phyloP scores from a whole-genome alignment of 2,329 filamentous ascomycete genomes.

The Zymoseptoria ardabiliae region DNA sequence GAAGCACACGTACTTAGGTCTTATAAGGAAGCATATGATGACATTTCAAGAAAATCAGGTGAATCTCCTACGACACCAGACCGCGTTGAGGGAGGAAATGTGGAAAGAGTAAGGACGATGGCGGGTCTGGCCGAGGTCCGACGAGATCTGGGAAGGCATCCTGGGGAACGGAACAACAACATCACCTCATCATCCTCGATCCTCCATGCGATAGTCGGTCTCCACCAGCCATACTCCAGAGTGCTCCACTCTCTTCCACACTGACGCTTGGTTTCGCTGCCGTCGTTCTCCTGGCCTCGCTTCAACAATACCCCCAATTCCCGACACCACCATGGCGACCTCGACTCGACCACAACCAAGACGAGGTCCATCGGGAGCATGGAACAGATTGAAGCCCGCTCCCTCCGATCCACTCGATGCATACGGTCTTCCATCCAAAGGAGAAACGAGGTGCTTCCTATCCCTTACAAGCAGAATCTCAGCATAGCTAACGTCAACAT shows the following conservation, averaged over 20 bases:
- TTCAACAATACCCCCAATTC: background rate
- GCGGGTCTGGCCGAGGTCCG: background rate
- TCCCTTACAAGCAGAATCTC: background rate
- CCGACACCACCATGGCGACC: conserved; percentile 14
- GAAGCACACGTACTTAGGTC: background rate
- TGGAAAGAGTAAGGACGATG: background rate
- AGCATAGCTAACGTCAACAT: conserved; percentile 6
- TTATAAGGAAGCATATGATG: background rate
- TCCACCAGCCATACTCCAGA: too few species aligned
- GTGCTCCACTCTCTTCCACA: too few species aligned
- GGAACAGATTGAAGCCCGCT: conserved; percentile 66
- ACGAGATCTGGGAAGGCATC: background rate
- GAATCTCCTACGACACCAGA: background rate
- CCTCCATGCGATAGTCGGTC: too few species aligned
- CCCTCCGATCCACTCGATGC: conserved; percentile 69
- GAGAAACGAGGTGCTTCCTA: conserved; percentile 64
- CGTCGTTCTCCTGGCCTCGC: too few species aligned
- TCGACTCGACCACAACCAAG: conserved; percentile 23
- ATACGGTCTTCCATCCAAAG: conserved; percentile 83
- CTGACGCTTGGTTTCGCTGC: too few species aligned
- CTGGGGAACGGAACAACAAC: too few species aligned
- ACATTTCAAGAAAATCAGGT: background rate
- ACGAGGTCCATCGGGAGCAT: conserved; percentile 47
- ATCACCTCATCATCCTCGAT: too few species aligned
- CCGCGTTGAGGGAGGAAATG: background rate